Evolutionary conservation across 2,329 filamentous ascomycete genomes (phyloP), one percentile per base, ranked within the genome.

Genomic region (Aspergillus japonicus): DNA sequence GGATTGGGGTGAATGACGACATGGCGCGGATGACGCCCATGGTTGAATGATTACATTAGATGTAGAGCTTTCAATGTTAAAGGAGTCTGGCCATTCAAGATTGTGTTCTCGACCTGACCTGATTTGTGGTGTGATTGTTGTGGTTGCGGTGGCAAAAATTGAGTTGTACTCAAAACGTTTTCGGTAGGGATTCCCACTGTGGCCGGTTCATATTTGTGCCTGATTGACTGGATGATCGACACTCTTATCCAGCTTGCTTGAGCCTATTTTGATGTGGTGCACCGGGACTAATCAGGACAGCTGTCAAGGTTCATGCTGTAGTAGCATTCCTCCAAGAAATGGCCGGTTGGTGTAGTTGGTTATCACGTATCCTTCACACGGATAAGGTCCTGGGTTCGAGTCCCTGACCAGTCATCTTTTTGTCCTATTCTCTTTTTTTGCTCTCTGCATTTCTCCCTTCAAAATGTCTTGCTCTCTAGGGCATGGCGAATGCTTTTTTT

Each of bases 361-460:
- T 68, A 72, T 72, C 71, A 71, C 71, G 68, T 71, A 69, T 72
- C 70, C 48, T 50, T 50, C 24, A 50, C 48, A 50, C 48, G 48
- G 48, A 50, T 29, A 50, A 50, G 48, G 55, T 52, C 31, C 48
- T 50, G 48, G 48, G 48, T 50, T 50, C 48, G 48, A 50, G 48
- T 50, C 48, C 48, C 48, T 29, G 48, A 50, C 48, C 29, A 29
- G 48, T 50, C 48, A 50, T 50, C n/a, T 50, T 50, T 50, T 50
- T 16, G 7, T n/a, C 2, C 23, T 19, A 12, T 19, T 5, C 5
- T 10, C 16, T 19, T 44, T n/a, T n/a, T 44, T 44, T 19, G 39
- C 1, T 5, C 12, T 35, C 33, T 16, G 12, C 33, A 16, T 19
- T 19, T 14, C 5, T n/a, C 7, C 5, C 7, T 44, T 1, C 7